These are phyloP conservation scores for Vicia villosa DNA, from an alignment of 306 rosid species.

Conservation along the genomic window DNA sequence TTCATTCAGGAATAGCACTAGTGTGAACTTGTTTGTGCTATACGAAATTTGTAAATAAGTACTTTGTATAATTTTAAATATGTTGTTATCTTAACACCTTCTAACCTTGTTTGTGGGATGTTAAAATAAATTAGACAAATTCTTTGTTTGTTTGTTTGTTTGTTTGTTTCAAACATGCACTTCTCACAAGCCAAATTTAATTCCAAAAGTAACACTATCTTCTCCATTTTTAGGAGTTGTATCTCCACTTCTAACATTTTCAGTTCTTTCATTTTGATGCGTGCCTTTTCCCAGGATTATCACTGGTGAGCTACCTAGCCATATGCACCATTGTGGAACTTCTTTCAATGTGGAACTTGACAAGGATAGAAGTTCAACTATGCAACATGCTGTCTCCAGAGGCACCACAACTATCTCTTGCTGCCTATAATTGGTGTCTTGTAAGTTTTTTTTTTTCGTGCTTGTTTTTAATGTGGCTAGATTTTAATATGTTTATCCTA, in stretches of 20 bases:
- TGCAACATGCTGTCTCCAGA: slow-evolving; percentile 95
- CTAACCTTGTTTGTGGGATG: background rate
- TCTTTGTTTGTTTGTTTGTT: background rate
- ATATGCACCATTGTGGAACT: slow-evolving; percentile 78
- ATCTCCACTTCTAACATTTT: slow-evolving; percentile 20
- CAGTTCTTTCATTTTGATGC: slow-evolving; percentile 38
- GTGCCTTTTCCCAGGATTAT: slow-evolving; percentile 61
- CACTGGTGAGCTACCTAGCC: slow-evolving; percentile 65
- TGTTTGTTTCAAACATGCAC: slow-evolving; percentile 27
- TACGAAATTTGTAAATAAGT: background rate
- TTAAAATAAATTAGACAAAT: slow-evolving; percentile 11
- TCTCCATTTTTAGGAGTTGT: slow-evolving; percentile 15
- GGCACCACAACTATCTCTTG: slow-evolving; percentile 85
- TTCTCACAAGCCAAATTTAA: slow-evolving; percentile 5
- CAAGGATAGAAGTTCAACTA: slow-evolving; percentile 87
- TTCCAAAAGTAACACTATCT: slow-evolving; percentile 16
- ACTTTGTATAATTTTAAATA: slow-evolving; percentile 2
- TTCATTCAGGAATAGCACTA: slow-evolving; percentile 20
- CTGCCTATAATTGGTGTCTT: slow-evolving; percentile 76
- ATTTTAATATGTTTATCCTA: slow-evolving; percentile 26
- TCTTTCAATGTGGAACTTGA: slow-evolving; percentile 97
- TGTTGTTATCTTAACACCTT: slow-evolving; percentile 16
- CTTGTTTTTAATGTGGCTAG: slow-evolving; percentile 18
- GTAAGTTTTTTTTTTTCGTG: slow-evolving; percentile 49
- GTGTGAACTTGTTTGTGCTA: slow-evolving; percentile 6